Base-by-base conservation (phyloP, 1,284 basidiomycete species). In the Pascua guehoae region DNA sequence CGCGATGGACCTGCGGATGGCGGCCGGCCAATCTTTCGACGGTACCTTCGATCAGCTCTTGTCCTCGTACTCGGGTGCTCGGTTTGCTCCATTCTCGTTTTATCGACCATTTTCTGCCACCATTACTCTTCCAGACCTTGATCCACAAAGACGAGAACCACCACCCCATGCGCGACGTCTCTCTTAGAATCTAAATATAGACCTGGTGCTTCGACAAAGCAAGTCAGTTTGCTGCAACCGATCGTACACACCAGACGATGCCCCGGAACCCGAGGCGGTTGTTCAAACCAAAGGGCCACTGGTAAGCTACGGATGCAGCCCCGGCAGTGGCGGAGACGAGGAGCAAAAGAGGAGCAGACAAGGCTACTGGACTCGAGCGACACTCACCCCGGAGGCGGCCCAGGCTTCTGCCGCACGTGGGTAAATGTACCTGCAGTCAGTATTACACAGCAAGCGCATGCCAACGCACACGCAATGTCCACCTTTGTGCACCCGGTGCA, bases 391-490 rank as follows among this genome's bases (percentile, higher is more conserved):
- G 49, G 49, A 15, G 41, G 32, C 14, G 49, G 49, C 2, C 49
- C 49, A 2, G 49, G 49, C 15, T 43, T 42, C 41, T 51, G 49
- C 15, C 49, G 41, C 41, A 51, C 41, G 43, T 51, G 49, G 10
- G 41, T 51, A 17, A 37, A 51, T 11, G 49, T 51, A 41, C 49
- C 46, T 47, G 2, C 32, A 36, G 36, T 47, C 15, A 47, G 36
- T 12, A n/a, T n/a, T 43, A n/a, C 8, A 16, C 41, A 5, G 46
- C 14, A 15, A 14, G 10, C 12, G 10, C 12, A 8, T 4, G n/a
- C 10, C 5, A 8, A 37, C 46, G 24, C 32, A 47, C 46, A 51
- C 12, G 42, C 49, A 12, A 51, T n/a, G 8, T 51, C 49, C 4
- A 36, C 49, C n/a, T 41, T 41, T 32, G 14, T 32, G 15, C 49